These are phyloP conservation scores for Fomitopsis pulvina DNA, from an alignment of 768 basidiomycete genomes.

Conservation along the genomic window DNA sequence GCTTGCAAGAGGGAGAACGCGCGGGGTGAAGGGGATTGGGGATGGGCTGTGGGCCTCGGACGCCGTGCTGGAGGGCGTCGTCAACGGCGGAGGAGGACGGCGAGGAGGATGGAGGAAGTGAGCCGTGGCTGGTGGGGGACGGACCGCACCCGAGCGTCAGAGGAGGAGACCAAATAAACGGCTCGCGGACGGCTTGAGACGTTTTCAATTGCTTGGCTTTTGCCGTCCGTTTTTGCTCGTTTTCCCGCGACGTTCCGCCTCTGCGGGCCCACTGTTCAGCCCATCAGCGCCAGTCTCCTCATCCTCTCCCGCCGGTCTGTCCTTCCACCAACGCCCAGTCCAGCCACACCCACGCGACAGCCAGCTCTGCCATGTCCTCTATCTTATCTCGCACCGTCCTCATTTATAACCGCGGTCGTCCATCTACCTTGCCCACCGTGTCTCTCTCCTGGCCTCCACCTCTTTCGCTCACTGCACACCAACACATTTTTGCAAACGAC, in stretches of 20 bases:
- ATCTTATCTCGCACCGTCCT: no score
- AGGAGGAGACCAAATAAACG: slow-evolving; percentile 13
- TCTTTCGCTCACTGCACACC: no score
- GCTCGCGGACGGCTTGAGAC: slow-evolving; percentile 14
- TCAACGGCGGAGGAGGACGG: slow-evolving; percentile 5
- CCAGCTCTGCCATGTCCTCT: no score
- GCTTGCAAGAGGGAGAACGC: slow-evolving; percentile 1
- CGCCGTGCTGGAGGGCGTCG: slow-evolving; percentile 1
- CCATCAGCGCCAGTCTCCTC: background rate
- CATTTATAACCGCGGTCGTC: no score
- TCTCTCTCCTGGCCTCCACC: no score
- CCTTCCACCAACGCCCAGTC: no score
- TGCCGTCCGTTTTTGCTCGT: slow-evolving; percentile 10
- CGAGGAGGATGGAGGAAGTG: slow-evolving; percentile 4
- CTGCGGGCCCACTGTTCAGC: slow-evolving; percentile 1
- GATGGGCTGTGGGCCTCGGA: background rate
- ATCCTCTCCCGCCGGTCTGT: background rate
- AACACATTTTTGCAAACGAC: no score
- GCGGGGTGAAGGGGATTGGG: background rate
- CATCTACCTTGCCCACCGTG: no score
- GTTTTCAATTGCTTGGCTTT: no score
- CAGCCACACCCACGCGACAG: no score
- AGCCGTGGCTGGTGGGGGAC: slow-evolving; percentile 14
- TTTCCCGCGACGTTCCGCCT: slow-evolving; percentile 9
- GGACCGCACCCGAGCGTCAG: slow-evolving; percentile 18